Base-by-base conservation (phyloP, 192 early-diverging fungal genomes). In the Glomus cerebriforme region DNA sequence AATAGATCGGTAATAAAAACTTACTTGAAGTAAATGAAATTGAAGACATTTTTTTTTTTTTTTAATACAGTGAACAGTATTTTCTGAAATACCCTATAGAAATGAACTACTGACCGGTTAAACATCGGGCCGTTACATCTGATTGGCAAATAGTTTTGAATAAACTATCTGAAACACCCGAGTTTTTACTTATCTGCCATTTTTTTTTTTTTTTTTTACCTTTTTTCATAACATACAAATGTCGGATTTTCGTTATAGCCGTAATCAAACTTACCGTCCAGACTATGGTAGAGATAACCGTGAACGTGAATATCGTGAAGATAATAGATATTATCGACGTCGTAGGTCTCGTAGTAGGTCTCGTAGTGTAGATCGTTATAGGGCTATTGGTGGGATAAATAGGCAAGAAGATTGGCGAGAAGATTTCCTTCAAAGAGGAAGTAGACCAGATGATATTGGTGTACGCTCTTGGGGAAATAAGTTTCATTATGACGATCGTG, bases 221-320 rank as follows among this genome's bases (percentile, higher is more conserved):
- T 64, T 64, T 27, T 72, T 47, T 19, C 35, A 24, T 19, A 69
- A n/a, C 13, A 7, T 45, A 15, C 29, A 39, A 26, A 74, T 74
- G 73, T 74, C 73, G 8, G 73, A 74, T 59, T 74, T 47, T 32
- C 73, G 73, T 34, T 74, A 74, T 27, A 59, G 39, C 26, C 73
- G 73, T 34, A 26, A 37, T 49, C 78, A 79, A 59, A 43, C n/a
- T n/a, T 59, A 82, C 24, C 78, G 78, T 22, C 35, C 67, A 24
- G 76, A 79, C 32, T 78, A 78, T 26, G 27, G 71, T 19, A 63
- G 76, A 72, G 80, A 78, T 35, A 5, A 37, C 1, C 45, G 77
- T 31, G 45, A 68, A 7, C 47, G 67, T 34, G 73, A 75, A 32
- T 29, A 37, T 0, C 45, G 77, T 15, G 39, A 67, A 24, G 68